phyloP scores from a whole-genome alignment of 129 eudicot species.

The Centella asiatica region DNA sequence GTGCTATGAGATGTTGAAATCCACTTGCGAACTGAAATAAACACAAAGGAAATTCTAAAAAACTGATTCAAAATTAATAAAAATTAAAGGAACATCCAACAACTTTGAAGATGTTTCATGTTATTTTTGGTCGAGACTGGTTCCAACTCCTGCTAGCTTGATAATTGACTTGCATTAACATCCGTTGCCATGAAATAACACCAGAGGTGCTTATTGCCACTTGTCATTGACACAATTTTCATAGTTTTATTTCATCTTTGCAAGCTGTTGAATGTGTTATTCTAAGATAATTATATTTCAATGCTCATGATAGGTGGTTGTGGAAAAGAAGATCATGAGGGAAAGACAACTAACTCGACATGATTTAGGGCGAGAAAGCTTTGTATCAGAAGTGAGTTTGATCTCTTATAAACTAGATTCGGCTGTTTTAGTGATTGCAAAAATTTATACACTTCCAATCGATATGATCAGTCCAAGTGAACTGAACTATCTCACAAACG shows the following conservation, averaged over 20 bases:
- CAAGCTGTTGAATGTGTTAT: neutral
- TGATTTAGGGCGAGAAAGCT: slow-evolving; percentile 77
- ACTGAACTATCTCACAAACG: no score
- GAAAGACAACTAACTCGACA: slow-evolving; percentile 77
- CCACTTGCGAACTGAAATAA: neutral
- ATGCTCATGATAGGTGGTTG: slow-evolving; percentile 60
- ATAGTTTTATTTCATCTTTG: no score
- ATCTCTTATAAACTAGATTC: neutral
- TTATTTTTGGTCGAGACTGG: neutral
- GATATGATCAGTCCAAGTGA: neutral
- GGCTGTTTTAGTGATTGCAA: neutral
- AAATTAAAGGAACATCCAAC: no score
- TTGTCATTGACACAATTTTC: neutral
- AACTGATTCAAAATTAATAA: no score
- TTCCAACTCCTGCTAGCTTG: neutral
- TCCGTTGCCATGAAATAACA: neutral
- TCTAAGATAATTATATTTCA: neutral
- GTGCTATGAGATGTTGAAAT: neutral
- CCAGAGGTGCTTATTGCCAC: neutral
- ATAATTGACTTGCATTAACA: neutral
- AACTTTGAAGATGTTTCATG: no score
- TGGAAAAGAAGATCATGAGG: slow-evolving; percentile 90
- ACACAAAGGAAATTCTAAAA: no score
- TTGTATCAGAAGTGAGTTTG: slow-evolving; percentile 78
- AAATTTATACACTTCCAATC: neutral